Base-by-base conservation (phyloP, 2,329 filamentous ascomycete genomes). In the Tolypocladium tundrense region DNA sequence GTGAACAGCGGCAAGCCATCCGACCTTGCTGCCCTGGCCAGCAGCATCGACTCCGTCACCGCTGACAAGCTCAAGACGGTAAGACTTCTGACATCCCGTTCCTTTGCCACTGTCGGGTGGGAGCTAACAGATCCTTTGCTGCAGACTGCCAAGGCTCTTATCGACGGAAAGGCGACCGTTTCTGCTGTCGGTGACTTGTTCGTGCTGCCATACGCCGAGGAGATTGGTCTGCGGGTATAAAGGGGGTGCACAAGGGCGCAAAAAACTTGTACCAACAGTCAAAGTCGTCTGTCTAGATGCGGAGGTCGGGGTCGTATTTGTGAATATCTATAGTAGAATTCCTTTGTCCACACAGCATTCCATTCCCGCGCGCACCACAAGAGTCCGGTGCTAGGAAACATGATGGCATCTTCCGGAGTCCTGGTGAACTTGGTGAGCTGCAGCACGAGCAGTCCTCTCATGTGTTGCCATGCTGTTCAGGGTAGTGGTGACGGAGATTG, bases 181-280 rank as follows among this genome's bases (percentile, higher is more conserved):
- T 88, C 91, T 62, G 82, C 90, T 59, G 91, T 97, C 62, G 94
- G 94, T 74, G 94, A 99, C 73, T 83, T 99, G 67, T 88, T 90
- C 75, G 83, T 88, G 68, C 85, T 99, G 71, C 94, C 94, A 59
- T 99, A 88, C 72, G 94, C 91, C 65, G 90, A 92, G 77, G 94
- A 99, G 72, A 81, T 99, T 73, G 95, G 93, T 67, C 84, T 99
- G 72, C 90, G 87, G 74, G 91, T 96, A 83, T 99, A 95, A 84
- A 84, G 63, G 60, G 65, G 60, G 61, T 60, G 66, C 62, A 61
- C 64, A 64, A 61, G 66, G 66, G 64, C 66, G 60, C 27, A 24
- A 37, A 50, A 58, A 60, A 55, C 69, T 69, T 76, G 74, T 76
- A 76, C 65, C 72, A 76, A 75, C 70, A 76, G 68, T 73, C 65